Percentiles rank a stretch among this genome's conserved stretches.
phyloP scores from a whole-genome alignment of 768 basidiomycete species.

The Lentinula sp. region DNA sequence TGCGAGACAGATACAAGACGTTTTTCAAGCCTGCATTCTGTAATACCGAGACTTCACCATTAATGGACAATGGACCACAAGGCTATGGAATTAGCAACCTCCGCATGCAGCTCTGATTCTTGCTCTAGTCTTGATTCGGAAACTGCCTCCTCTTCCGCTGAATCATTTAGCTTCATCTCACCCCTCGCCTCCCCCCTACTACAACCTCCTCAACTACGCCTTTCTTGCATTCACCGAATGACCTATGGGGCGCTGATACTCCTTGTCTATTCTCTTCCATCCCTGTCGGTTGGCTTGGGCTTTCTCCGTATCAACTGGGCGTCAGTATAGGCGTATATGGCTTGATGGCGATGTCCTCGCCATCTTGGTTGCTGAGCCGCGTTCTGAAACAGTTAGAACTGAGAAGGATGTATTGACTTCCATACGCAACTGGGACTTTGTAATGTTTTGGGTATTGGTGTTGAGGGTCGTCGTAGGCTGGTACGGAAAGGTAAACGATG shows the following conservation, averaged over 20 bases:
- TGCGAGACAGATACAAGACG: too few species aligned
- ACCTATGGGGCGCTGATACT: constrained; percentile 16
- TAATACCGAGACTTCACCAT: too few species aligned
- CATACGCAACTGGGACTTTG: constrained; percentile 14
- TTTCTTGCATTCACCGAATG: constrained; percentile 23
- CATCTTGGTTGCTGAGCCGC: constrained; percentile 40
- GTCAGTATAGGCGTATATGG: constrained; percentile 40
- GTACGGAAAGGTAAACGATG: constrained; percentile 25
- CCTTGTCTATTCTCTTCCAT: constrained; percentile 35
- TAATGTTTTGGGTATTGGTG: not conserved
- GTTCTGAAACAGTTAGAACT: constrained; percentile 45
- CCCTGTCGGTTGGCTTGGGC: constrained; percentile 44
- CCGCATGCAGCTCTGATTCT: too few species aligned
- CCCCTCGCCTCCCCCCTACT: not conserved
- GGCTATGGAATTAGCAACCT: too few species aligned
- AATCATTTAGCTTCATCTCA: not conserved
- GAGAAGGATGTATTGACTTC: constrained; percentile 36
- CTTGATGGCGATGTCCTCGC: constrained; percentile 45
- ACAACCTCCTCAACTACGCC: constrained; percentile 13
- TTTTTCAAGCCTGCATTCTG: too few species aligned
- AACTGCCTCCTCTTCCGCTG: not conserved
- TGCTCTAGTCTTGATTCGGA: too few species aligned
- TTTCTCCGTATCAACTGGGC: constrained; percentile 44
- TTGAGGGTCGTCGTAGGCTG: constrained; percentile 18
- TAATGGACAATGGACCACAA: too few species aligned